phyloP scores from a whole-genome alignment of 148 eudicot species.

The Dysphania ambrosioides region DNA sequence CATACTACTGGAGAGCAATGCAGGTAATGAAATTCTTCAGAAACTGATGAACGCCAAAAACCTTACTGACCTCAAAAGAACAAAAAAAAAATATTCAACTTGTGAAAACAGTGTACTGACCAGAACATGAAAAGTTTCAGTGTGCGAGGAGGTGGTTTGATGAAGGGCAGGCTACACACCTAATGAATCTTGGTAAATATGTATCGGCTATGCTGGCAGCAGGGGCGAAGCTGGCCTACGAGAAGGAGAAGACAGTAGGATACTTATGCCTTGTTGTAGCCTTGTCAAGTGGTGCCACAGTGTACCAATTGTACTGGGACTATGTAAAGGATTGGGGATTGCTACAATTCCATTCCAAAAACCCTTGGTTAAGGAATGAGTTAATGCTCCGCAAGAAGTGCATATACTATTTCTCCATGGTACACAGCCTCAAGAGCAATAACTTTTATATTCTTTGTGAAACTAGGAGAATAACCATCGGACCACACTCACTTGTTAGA shows the following conservation, averaged over 20 bases:
- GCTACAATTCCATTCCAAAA: slow-evolving; percentile 73
- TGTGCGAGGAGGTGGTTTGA: slow-evolving; percentile 98
- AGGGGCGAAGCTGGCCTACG: slow-evolving; percentile 91
- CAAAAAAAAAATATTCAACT: neutral
- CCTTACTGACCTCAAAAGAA: neutral
- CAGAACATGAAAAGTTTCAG: slow-evolving; percentile 33
- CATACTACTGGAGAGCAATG: slow-evolving; percentile 99
- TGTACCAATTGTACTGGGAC: slow-evolving; percentile 97
- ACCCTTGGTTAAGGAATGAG: slow-evolving; percentile 98
- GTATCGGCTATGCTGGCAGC: slow-evolving; percentile 99
- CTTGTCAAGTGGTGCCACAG: slow-evolving; percentile 83
- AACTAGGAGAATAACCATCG: neutral
- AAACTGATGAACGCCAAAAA: too few relatives aligned
- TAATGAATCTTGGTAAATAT: slow-evolving; percentile 82
- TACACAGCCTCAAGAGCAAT: too few relatives aligned
- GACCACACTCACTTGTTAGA: neutral
- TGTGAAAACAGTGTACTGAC: slow-evolving; percentile 3
- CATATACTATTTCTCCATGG: slow-evolving; percentile 92
- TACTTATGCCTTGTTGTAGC: slow-evolving; percentile 69
- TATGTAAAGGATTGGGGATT: slow-evolving; percentile 99
- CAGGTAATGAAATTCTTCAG: too few relatives aligned
- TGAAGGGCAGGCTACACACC: slow-evolving; percentile 83
- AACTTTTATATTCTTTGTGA: too few relatives aligned
- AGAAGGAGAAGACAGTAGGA: slow-evolving; percentile 62
- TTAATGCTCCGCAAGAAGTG: slow-evolving; percentile 68